phyloP scores from a whole-genome alignment of 805 yeast species.

The Candida oleophila region DNA sequence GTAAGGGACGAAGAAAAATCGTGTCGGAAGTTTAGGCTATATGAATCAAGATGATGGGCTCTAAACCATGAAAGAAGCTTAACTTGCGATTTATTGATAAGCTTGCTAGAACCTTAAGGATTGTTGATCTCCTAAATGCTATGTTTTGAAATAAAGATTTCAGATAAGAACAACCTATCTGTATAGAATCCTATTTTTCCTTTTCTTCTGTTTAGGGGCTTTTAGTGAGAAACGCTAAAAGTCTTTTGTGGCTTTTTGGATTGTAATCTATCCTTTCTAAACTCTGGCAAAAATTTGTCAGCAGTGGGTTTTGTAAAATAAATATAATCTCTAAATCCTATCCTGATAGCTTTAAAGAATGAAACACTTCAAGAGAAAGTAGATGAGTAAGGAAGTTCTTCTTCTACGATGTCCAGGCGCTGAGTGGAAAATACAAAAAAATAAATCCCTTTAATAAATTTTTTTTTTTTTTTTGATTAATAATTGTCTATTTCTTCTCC shows the following conservation, averaged over 20 bases:
- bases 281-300: too few species aligned
- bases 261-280: too few species aligned
- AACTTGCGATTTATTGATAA: too few species aligned
- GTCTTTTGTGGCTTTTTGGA: neutral
- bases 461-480: too few species aligned
- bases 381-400: neutral
- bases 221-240: neutral
- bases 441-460: too few species aligned
- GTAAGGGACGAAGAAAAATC: neutral
- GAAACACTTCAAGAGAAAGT: neutral
- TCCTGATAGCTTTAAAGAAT: neutral
- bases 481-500: neutral
- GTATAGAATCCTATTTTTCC: neutral
- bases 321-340: neutral
- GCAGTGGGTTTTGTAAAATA: neutral
- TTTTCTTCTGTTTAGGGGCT: neutral
- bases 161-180: neutral
- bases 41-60: neutral
- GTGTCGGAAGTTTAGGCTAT: neutral
- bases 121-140: too few species aligned
- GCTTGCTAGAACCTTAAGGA: neutral
- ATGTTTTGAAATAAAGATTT: too few species aligned
- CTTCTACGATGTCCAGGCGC: neutral
- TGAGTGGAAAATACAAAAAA: neutral
- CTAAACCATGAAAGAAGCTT: neutral